These are phyloP conservation scores for Hypoxylon intermedium DNA, from an alignment of 495 filamentous ascomycete species.

Conservation along the genomic window DNA sequence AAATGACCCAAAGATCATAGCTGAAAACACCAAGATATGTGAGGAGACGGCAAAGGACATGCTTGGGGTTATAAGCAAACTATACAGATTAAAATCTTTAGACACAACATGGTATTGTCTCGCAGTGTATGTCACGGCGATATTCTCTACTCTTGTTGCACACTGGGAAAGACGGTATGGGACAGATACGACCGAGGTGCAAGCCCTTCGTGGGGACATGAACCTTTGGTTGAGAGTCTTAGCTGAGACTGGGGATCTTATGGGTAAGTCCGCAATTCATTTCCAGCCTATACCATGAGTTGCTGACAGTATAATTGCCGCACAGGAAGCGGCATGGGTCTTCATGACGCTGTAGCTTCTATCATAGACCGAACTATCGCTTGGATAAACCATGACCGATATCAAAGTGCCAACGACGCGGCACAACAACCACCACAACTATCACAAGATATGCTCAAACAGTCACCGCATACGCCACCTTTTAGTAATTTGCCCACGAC, in stretches of 20 bases:
- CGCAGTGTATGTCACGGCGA: slow-evolving; percentile 73
- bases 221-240: slow-evolving; percentile 71
- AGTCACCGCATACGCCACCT: slow-evolving; percentile 39
- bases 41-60: slow-evolving; percentile 70
- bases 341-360: slow-evolving; percentile 46
- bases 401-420: slow-evolving; percentile 42
- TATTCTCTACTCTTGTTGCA: slow-evolving; percentile 74
- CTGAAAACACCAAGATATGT: slow-evolving; percentile 71
- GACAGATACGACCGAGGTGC: slow-evolving; percentile 61
- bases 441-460: slow-evolving; percentile 40
- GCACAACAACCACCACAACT: slow-evolving; percentile 26
- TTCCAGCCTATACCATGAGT: not conserved
- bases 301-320: not conserved
- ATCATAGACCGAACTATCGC: slow-evolving; percentile 53
- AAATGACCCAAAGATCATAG: slow-evolving; percentile 63
- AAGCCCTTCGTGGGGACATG: slow-evolving; percentile 69
- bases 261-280: slow-evolving; percentile 57
- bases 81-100: slow-evolving; percentile 69
- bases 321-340: slow-evolving; percentile 47
- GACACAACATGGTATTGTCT: slow-evolving; percentile 82
- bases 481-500: slow-evolving; percentile 33
- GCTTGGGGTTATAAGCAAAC: slow-evolving; percentile 62
- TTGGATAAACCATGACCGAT: slow-evolving; percentile 53
- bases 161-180: slow-evolving; percentile 69
- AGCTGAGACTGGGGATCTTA: slow-evolving; percentile 65